A percentile compares a stretch with the other conserved stretches of the same genome.
Evolutionary conservation across 768 basidiomycete genomes (phyloP).

Genomic region (Erythrobasidium yunnanense): DNA sequence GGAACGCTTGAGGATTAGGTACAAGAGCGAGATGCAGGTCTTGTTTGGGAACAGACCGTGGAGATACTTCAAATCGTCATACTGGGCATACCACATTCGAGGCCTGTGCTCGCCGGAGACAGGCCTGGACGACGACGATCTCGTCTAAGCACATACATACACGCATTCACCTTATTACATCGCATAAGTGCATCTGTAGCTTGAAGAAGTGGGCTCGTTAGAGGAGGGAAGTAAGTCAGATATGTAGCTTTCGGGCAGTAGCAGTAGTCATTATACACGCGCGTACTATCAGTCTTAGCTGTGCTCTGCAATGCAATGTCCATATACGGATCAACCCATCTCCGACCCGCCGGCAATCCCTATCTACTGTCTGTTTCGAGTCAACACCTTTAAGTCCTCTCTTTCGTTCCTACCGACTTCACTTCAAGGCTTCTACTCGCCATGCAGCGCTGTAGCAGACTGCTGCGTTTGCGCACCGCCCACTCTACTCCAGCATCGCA

Average conservation of each 20-base stretch:
- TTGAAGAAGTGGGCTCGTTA: neutral
- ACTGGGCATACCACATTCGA: constrained; percentile 5
- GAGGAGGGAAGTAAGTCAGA: neutral
- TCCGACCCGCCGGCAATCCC: no score
- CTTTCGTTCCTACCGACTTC: no score
- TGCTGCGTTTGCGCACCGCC: no score
- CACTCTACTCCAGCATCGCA: no score
- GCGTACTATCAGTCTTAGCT: neutral
- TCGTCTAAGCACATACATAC: neutral
- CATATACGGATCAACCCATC: no score
- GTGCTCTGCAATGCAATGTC: no score
- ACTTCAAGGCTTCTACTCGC: no score
- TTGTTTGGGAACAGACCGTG: constrained; percentile 7
- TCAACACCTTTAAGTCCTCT: no score
- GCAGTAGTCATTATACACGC: neutral
- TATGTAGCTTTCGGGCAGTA: neutral
- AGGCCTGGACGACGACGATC: neutral
- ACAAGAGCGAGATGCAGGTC: constrained; percentile 19
- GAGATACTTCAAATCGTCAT: constrained; percentile 1
- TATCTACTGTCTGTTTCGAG: no score
- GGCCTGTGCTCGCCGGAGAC: neutral
- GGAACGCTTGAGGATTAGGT: neutral
- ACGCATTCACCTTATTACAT: no score
- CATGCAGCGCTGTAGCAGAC: no score
- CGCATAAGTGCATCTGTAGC: neutral